A percentile compares a stretch with the other conserved stretches of the same genome.
Evolutionary conservation across 192 early-diverging fungal genomes (phyloP).

Genomic region (Rhizoclosmatium globosum): DNA sequence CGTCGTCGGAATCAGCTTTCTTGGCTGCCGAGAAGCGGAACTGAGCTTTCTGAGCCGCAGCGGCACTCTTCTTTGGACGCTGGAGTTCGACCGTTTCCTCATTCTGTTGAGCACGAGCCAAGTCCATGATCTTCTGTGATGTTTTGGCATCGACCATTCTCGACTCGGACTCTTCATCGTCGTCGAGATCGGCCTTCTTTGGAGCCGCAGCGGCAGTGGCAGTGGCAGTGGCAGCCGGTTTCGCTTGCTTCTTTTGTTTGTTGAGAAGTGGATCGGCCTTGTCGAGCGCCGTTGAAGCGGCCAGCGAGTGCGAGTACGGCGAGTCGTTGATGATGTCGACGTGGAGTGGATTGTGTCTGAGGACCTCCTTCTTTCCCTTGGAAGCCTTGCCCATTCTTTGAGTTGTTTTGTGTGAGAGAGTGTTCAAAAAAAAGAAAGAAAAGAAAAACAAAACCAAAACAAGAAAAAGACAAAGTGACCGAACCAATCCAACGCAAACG

Average conservation of each 20-base stretch:
- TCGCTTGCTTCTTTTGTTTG: neutral
- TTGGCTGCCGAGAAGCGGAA: too few relatives aligned
- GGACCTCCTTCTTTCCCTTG: constrained; percentile 32
- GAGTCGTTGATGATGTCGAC: constrained; percentile 67
- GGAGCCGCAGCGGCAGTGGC: neutral
- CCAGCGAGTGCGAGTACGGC: constrained; percentile 30
- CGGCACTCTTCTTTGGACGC: too few relatives aligned
- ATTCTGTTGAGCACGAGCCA: constrained; percentile 91
- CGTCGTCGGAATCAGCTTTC: too few relatives aligned
- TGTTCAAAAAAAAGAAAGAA: constrained; percentile 1
- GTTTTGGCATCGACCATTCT: constrained; percentile 85
- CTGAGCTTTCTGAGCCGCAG: too few relatives aligned
- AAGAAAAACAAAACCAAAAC: neutral
- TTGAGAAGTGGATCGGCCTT: constrained; percentile 49
- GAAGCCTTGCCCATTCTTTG: constrained; percentile 36
- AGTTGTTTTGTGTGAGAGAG: too few relatives aligned
- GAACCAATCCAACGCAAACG: constrained; percentile 4
- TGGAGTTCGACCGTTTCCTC: constrained; percentile 65
- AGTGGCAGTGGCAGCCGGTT: neutral
- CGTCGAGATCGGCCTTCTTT: neutral
- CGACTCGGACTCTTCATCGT: neutral
- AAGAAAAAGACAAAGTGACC: neutral
- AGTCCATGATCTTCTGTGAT: constrained; percentile 86
- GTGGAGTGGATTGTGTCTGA: constrained; percentile 84
- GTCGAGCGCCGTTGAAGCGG: constrained; percentile 49